Evolutionary conservation across 305 asterid genomes (phyloP).

Genomic region (Ilex paraguariensis): DNA sequence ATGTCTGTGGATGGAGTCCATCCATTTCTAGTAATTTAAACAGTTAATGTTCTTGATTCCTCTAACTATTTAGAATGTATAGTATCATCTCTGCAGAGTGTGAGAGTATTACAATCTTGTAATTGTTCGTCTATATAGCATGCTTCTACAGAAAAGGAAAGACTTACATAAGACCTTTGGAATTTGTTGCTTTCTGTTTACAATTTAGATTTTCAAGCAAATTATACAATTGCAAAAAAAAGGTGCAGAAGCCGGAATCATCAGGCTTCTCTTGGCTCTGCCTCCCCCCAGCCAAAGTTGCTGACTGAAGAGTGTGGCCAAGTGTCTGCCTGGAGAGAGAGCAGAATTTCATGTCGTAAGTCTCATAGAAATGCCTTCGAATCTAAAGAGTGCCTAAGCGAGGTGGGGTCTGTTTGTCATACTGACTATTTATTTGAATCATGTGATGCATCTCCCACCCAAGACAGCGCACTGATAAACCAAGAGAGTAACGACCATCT

Average conservation of each 20-base stretch:
- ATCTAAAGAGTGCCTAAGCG: constrained; percentile 22
- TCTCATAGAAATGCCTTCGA: constrained; percentile 28
- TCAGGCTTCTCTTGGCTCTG: constrained; percentile 28
- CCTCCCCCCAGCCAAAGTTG: constrained; percentile 37
- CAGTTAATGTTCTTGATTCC: neutral
- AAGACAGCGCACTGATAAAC: constrained; percentile 12
- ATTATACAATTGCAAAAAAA: constrained; percentile 39
- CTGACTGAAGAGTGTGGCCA: constrained; percentile 29
- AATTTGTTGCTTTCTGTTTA: constrained; percentile 11
- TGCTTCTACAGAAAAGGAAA: neutral
- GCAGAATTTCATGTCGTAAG: constrained; percentile 21
- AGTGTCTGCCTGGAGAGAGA: constrained; percentile 30
- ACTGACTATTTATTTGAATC: constrained; percentile 30
- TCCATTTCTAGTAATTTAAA: neutral
- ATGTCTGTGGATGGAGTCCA: neutral
- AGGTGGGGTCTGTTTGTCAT: constrained; percentile 32
- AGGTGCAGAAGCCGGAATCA: constrained; percentile 36
- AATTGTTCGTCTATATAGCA: neutral
- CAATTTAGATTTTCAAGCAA: constrained; percentile 26
- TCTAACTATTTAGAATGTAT: neutral
- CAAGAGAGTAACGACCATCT: constrained; percentile 17
- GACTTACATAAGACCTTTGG: no score
- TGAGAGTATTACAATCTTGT: neutral
- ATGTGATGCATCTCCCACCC: constrained; percentile 32
- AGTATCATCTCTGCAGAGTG: neutral